Evolutionary conservation across 2,329 filamentous ascomycete species (phyloP), one percentile per base, ranked within the genome.

Genomic region (Xylariaceae sp.): DNA sequence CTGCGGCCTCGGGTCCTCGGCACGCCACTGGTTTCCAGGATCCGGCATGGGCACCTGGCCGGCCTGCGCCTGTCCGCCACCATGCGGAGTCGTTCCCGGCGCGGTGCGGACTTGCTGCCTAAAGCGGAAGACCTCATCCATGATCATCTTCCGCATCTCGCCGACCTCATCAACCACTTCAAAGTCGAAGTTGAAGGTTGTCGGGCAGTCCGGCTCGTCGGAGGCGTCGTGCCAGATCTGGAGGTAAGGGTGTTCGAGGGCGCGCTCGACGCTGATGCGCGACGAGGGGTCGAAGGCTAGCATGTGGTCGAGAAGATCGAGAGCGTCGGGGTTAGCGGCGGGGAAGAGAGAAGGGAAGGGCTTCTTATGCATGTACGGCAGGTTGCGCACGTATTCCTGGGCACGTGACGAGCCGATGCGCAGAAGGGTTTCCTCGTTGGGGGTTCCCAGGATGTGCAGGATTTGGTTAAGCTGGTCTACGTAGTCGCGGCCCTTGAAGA

Each of bases 381-480:
- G 77, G 74, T 97, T 97, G 61, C 93, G 88, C 49, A 98, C 93
- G 70, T 98, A 98, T 70, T 98, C 93, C 70, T 97, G 93, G 14
- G 93, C 93, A 54, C 93, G 86, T 10, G 90, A 90, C 4, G 91
- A 96, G 44, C 93, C 93, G 63, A 98, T 98, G 55, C 93, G 88
- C 21, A 82, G 85, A 17, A 98, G 79, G 0, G 93, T 98, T 66
- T 95, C 89, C 68, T 97, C 92, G 64, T 92, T 95, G 33, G 93
- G 93, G 2, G 92, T 98, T 54, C 93, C 93, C 43, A 98, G 85
- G 66, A 95, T 96, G 75, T 97, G 91, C 45, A 98, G 80, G 63
- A 98, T 98, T 72, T 98, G 93, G 77, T 98, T 98, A 55, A 98
- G 82, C 75, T 98, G 93, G 71, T 98, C 93, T 68, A 98, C 93